These are phyloP conservation scores for Coccomyxa sp. DNA, from an alignment of 139 green algal genomes.

Conservation along the genomic window DNA sequence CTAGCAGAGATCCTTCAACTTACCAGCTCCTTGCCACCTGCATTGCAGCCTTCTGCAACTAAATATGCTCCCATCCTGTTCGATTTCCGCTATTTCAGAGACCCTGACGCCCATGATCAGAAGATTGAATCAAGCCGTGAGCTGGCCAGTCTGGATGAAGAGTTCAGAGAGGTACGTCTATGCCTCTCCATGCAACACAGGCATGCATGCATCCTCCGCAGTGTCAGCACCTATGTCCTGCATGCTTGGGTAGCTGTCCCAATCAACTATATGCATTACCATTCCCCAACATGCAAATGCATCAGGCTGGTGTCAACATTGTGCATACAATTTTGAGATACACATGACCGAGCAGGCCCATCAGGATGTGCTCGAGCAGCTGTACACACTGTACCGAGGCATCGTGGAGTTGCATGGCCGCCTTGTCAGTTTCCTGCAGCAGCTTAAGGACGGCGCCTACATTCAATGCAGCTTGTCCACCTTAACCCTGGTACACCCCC, in stretches of 20 bases:
- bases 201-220: not conserved
- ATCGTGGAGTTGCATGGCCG: conserved; percentile 5
- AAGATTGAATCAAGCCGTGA: conserved; percentile 3
- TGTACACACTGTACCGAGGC: conserved; percentile 5
- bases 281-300: not conserved
- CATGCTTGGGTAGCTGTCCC: not conserved
- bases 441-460: not conserved
- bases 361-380: not conserved
- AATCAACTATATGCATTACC: not conserved
- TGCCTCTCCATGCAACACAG: not conserved
- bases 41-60: not conserved
- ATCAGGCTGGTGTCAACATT: not conserved
- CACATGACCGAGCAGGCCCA: not conserved
- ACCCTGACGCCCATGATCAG: not conserved
- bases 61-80: conserved; percentile 1
- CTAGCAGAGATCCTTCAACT: conserved; percentile 6
- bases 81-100: conserved; percentile 14
- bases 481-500: not conserved
- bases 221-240: not conserved
- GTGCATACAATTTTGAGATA: not conserved
- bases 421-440: not conserved
- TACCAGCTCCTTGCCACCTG: conserved; percentile 3
- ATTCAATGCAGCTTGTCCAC: conserved; percentile 5
- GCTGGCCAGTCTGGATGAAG: conserved; percentile 7
- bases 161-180: conserved; percentile 2